Evolutionary conservation across 352 stramenopile genomes (phyloP).

Genomic region (Blastocystis sp.): DNA sequence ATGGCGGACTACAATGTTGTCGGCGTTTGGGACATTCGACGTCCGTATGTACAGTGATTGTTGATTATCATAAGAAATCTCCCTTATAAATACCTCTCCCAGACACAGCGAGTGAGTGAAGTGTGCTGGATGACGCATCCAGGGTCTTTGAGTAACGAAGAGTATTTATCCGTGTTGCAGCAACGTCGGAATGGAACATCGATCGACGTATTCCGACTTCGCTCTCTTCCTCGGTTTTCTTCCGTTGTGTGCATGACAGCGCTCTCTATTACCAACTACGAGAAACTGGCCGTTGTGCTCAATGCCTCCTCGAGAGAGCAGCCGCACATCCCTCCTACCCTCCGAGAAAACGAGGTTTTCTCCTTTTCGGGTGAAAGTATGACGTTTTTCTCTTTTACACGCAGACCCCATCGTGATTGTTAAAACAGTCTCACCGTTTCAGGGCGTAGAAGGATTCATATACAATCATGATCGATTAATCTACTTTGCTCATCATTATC

Average conservation of each 20-base stretch:
- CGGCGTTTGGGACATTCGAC: conserved; percentile 33
- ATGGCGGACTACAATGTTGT: conserved; percentile 9
- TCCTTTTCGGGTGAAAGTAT: not conserved
- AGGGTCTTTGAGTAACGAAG: not conserved
- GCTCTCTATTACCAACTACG: not conserved
- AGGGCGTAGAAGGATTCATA: not conserved
- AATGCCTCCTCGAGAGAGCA: not conserved
- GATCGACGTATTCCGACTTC: conserved; percentile 27
- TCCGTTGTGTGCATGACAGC: not conserved
- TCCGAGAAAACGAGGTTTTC: not conserved
- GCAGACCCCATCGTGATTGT: not conserved
- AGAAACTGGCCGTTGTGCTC: not conserved
- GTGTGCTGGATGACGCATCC: conserved; percentile 43
- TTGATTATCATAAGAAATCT: not conserved
- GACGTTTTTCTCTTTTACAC: not conserved
- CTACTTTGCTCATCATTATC: not conserved
- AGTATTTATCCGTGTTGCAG: conserved; percentile 3
- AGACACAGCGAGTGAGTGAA: conserved; percentile 28
- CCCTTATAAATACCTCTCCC: not conserved
- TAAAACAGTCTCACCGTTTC: not conserved
- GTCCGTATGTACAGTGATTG: not conserved
- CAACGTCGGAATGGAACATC: not conserved
- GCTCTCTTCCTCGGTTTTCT: not conserved
- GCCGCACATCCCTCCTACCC: not conserved
- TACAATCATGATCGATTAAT: not conserved